Base-by-base conservation (phyloP, 2,329 filamentous ascomycete genomes). In the Pseudocercospora eumusae region DNA sequence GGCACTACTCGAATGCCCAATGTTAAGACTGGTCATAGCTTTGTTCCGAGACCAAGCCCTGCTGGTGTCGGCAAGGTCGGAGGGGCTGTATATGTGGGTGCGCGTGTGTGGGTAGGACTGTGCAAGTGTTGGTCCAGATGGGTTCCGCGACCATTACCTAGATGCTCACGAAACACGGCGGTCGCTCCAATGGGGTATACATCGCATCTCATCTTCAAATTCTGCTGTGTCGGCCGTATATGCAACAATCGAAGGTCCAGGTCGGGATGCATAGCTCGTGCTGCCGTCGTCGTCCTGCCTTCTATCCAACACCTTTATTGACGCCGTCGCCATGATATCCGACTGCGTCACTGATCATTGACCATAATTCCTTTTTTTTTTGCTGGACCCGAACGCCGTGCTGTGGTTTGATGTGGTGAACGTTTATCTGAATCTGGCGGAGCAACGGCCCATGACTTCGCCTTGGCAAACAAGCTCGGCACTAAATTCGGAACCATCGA, bases 401-500 rank as follows among this genome's bases (percentile, higher is more conserved):
- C 60, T 58, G 61, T 63, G 44, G 53, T 59, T 20, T 15, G 36
- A 49, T 27, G 6, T 47, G 40, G 27, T 40, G 31, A 20, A 60
- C 31, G 27, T 11, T 54, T 67, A 89, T 78, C 86, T 81, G 83
- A 98, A 98, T 75, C 92, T 86, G 63, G 93, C 91, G 66, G 93
- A 89, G 85, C 93, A 98, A 67, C 93, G 88, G 68, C 95, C 95
- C 95, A 98, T 99, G 68, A 99, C 92, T 78, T 98, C 95, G 73
- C 95, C 95, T 78, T 99, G 95, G 80, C 95, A 99, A n/a, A 98
- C 93, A 42, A 99, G 82, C 81, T 98, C 95, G 57, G 95, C 95
- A 71, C 95, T 98, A 82, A 99, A 98, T 77, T 99, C 95, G 57
- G 91, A 96, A 21, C 95, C 95, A 73, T 99, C 95, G 15, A 99